Conservation (phyloP, 2,329 filamentous ascomycete genomes). For the Elsinoe perseae region DNA sequence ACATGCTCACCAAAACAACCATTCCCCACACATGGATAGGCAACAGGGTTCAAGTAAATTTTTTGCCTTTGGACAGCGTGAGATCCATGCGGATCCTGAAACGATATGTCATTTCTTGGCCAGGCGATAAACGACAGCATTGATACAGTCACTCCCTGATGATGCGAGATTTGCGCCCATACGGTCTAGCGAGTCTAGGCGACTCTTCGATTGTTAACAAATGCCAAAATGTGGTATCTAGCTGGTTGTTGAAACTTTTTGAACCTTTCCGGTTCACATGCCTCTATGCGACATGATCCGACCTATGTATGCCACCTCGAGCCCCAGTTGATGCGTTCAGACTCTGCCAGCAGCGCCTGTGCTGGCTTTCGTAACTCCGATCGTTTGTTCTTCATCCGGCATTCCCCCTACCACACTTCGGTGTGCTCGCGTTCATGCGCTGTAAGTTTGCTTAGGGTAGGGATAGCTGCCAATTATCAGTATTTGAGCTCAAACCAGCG, state of each 20-base stretch:
- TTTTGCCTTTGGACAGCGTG: neutral
- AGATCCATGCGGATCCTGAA: neutral
- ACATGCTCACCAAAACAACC: neutral
- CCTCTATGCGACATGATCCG: slow-evolving; percentile 10
- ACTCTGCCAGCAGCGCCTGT: slow-evolving; percentile 15
- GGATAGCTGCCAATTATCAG: slow-evolving; percentile 26
- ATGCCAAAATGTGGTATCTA: slow-evolving; percentile 25
- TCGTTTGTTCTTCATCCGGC: neutral
- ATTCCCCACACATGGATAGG: neutral
- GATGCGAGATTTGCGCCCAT: too few species aligned
- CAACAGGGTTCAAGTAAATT: neutral
- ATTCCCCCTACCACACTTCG: neutral
- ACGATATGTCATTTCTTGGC: neutral
- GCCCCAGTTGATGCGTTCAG: slow-evolving; percentile 13
- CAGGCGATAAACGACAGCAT: neutral
- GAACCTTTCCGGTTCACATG: slow-evolving; percentile 3
- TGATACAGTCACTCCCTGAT: neutral
- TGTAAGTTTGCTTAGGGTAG: slow-evolving; percentile 33
- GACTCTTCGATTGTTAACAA: neutral
- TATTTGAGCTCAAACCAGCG: neutral
- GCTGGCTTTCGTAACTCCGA: neutral
- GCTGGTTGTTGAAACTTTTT: slow-evolving; percentile 29
- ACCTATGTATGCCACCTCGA: slow-evolving; percentile 7
- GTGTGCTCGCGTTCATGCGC: slow-evolving; percentile 17
- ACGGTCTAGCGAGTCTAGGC: neutral